These are phyloP conservation scores for Candida lessepsii DNA, from an alignment of 805 yeast species.

Conservation along the genomic window DNA sequence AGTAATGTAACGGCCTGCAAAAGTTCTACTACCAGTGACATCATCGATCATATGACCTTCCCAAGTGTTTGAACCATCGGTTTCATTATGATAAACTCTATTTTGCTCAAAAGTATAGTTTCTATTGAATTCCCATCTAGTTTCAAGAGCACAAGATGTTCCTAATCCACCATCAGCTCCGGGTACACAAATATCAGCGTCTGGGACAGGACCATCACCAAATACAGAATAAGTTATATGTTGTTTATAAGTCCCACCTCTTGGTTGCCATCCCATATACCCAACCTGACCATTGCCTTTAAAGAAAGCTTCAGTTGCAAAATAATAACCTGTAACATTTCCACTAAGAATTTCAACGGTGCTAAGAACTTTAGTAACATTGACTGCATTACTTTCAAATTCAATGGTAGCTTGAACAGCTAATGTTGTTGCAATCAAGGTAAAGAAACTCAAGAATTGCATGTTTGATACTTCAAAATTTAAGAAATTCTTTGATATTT, in stretches of 20 bases:
- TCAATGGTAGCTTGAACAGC: no score
- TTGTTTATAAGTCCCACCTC: constrained; percentile 9
- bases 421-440: no score
- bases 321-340: constrained; percentile 14
- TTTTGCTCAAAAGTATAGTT: constrained; percentile 12
- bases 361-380: no score
- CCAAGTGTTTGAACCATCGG: constrained; percentile 13
- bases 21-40: constrained; percentile 7
- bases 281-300: constrained; percentile 6
- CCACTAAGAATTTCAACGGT: constrained; percentile 5
- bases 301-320: constrained; percentile 12
- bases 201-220: constrained; percentile 11
- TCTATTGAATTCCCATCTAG: constrained; percentile 13
- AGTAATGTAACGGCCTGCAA: constrained; percentile 11
- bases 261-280: constrained; percentile 15
- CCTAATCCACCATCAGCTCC: constrained; percentile 19
- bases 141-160: constrained; percentile 11
- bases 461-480: no score
- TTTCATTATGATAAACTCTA: constrained; percentile 3
- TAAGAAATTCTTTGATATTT: no score
- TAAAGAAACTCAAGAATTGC: no score
- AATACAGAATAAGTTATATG: constrained; percentile 14
- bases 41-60: constrained; percentile 12
- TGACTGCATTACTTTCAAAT: no score
- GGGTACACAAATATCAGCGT: constrained; percentile 7